Percentiles rank a stretch among this genome's conserved stretches.
Conservation (phyloP, 1,139 yeast genomes). For the Scheffersomyces segobiensis region DNA sequence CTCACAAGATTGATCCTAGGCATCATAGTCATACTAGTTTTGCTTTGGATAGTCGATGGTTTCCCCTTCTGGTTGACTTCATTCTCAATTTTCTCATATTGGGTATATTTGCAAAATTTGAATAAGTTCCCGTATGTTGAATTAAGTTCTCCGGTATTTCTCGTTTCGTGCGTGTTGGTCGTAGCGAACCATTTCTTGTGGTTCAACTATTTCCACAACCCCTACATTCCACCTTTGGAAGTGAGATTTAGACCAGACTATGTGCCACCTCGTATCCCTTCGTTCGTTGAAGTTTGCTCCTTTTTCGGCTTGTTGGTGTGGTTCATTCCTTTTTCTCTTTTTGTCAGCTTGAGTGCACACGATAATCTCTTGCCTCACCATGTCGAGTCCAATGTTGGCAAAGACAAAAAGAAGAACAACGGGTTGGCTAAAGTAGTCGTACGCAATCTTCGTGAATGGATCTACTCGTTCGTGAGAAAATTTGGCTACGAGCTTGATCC, state of each 20-base stretch:
- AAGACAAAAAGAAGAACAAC: slow-evolving; percentile 32
- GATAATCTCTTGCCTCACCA: slow-evolving; percentile 82
- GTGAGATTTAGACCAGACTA: slow-evolving; percentile 58
- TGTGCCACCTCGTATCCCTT: slow-evolving; percentile 69
- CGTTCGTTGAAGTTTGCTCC: slow-evolving; percentile 86
- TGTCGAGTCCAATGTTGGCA: slow-evolving; percentile 29
- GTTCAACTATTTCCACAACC: slow-evolving; percentile 83
- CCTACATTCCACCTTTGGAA: slow-evolving; percentile 58
- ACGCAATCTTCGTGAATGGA: slow-evolving; percentile 49
- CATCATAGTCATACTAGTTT: slow-evolving; percentile 52
- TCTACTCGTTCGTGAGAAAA: slow-evolving; percentile 49
- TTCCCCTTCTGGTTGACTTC: slow-evolving; percentile 70
- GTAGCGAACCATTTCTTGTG: slow-evolving; percentile 82
- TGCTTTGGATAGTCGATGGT: slow-evolving; percentile 69
- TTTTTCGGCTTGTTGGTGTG: slow-evolving; percentile 93
- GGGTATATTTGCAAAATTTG: slow-evolving; percentile 74
- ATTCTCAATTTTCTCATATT: slow-evolving; percentile 70
- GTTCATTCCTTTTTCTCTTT: slow-evolving; percentile 91
- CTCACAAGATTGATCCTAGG: slow-evolving; percentile 62
- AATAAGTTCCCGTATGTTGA: slow-evolving; percentile 81
- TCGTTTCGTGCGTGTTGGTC: slow-evolving; percentile 72
- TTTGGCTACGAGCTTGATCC: slow-evolving; percentile 70
- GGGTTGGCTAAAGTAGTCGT: slow-evolving; percentile 69
- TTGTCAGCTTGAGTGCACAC: slow-evolving; percentile 89
- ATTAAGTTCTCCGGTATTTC: slow-evolving; percentile 68